Percentiles rank a stretch among this genome's conserved stretches.
These are phyloP conservation scores for Candolleomyces efflorescens DNA, from an alignment of 768 basidiomycete species.

Conservation along the genomic window DNA sequence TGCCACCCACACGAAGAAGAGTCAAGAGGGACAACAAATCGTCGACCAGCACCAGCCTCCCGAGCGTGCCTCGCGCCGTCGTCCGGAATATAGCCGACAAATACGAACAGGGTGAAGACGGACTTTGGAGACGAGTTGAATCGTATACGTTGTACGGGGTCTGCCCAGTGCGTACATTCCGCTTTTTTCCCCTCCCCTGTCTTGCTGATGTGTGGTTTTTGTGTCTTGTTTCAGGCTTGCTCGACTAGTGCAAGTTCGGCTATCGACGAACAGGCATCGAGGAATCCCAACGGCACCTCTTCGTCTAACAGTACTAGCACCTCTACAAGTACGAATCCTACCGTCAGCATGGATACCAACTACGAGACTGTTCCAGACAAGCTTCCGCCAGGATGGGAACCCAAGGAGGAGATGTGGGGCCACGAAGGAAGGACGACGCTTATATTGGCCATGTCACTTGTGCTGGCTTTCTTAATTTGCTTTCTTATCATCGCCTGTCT, in stretches of 20 bases:
- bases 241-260: conserved; percentile 19
- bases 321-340: conserved; percentile 11
- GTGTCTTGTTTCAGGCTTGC: conserved; percentile 16
- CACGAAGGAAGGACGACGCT: conserved; percentile 35
- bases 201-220: neutral
- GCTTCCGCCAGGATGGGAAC: conserved; percentile 57
- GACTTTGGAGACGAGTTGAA: conserved; percentile 51
- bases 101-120: conserved; percentile 49
- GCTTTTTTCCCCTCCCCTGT: conserved; percentile 2
- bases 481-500: conserved; percentile 58
- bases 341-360: conserved; percentile 16
- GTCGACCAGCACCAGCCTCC: conserved; percentile 9
- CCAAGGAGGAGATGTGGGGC: conserved; percentile 4
- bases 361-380: conserved; percentile 28
- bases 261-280: conserved; percentile 28
- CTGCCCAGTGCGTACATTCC: conserved; percentile 41
- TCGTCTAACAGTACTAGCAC: conserved; percentile 15
- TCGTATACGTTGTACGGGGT: conserved; percentile 66
- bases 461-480: conserved; percentile 58
- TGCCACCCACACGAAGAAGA: conserved; percentile 2
- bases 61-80: conserved; percentile 6
- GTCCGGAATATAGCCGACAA: conserved; percentile 45
- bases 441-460: conserved; percentile 56
- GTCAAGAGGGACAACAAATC: conserved; percentile 10
- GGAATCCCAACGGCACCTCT: neutral